Percentiles rank a stretch among this genome's conserved stretches.
These are phyloP conservation scores for Ceratobasidium sp. DNA, from an alignment of 1,284 basidiomycete genomes.

Conservation along the genomic window DNA sequence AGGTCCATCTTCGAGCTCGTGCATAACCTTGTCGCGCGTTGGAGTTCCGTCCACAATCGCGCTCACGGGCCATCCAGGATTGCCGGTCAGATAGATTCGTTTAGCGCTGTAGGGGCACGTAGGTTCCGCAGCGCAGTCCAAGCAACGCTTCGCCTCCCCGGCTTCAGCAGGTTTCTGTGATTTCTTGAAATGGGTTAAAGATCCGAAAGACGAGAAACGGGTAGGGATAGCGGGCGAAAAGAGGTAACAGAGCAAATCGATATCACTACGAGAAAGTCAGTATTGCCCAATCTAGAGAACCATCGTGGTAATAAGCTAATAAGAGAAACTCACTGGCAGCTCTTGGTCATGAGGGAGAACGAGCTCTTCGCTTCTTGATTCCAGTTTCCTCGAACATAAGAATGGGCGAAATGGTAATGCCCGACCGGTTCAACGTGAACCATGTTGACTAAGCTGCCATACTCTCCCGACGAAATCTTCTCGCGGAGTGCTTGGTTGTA, in stretches of 20 bases:
- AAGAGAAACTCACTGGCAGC: constrained; percentile 76
- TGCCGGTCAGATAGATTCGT: constrained; percentile 72
- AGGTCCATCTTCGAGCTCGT: constrained; percentile 72
- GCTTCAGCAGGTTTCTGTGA: constrained; percentile 77
- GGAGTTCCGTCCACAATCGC: constrained; percentile 80
- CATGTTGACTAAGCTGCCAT: constrained; percentile 84
- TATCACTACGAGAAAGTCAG: constrained; percentile 68
- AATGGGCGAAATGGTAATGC: constrained; percentile 87
- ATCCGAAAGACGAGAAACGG: constrained; percentile 86
- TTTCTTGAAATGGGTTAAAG: constrained; percentile 82
- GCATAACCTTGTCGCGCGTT: constrained; percentile 81
- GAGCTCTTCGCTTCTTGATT: constrained; percentile 74
- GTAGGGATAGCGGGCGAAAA: constrained; percentile 73
- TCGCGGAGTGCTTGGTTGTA: constrained; percentile 79
- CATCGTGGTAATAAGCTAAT: constrained; percentile 8
- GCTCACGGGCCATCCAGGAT: constrained; percentile 73
- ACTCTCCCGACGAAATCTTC: constrained; percentile 74
- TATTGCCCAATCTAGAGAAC: not conserved
- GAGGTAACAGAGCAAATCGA: constrained; percentile 85
- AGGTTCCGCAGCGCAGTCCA: constrained; percentile 77
- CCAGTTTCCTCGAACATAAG: constrained; percentile 88
- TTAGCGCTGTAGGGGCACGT: constrained; percentile 88
- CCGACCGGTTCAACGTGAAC: constrained; percentile 84
- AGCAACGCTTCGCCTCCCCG: constrained; percentile 74
- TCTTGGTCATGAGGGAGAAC: constrained; percentile 89